Evolutionary conservation across 139 green algal genomes (phyloP), one percentile per base, ranked within the genome.

Genomic region (Marvania coccoides): DNA sequence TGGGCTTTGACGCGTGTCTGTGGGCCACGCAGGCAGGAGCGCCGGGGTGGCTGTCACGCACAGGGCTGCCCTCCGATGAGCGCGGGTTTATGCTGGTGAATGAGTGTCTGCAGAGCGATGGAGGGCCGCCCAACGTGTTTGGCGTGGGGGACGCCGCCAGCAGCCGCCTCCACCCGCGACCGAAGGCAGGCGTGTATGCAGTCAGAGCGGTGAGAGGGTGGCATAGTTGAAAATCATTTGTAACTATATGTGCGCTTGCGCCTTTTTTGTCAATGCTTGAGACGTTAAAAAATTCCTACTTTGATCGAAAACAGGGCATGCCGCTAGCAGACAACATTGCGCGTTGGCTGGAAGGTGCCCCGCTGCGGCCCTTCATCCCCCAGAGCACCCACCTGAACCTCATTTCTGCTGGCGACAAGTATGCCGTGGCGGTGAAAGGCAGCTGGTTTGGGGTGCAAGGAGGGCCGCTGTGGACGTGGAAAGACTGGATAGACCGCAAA

Each of bases 121-220:
- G 51, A 8, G 72, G 76, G 26, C 81, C 78, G 34, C 26, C 46
- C 8, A 81, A 88, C 47, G 82, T 99, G 13, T 99, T 98, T 87
- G 92, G 88, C 0, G 82, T 68, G n/a, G 93, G 93, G 2, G 93
- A 98, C 60, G 81, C 93, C 45, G 87, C 92, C 2, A 76, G 73
- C 12, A 83, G 73, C 9, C n/a, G 62, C 1, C 28, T 26, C 0
- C 61, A 96, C 78, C 94, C 94, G 5, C 73, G 94, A 13, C 94
- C 93, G 13, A 99, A 98, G 63, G 92, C 94, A 0, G 94, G 94
- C n/a, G 94, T 99, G 3, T 98, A 90, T 77, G 94, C 94, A 6
- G 94, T 99, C 23, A 74, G 91, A 6, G 84, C 91, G 75, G 84
- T 89, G 58, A 28, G 82, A 19, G 34, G 33, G 12, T 39, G 39